Evolutionary conservation across 1,139 yeast genomes (phyloP).

Genomic region (Suhomyces chickasaworum): DNA sequence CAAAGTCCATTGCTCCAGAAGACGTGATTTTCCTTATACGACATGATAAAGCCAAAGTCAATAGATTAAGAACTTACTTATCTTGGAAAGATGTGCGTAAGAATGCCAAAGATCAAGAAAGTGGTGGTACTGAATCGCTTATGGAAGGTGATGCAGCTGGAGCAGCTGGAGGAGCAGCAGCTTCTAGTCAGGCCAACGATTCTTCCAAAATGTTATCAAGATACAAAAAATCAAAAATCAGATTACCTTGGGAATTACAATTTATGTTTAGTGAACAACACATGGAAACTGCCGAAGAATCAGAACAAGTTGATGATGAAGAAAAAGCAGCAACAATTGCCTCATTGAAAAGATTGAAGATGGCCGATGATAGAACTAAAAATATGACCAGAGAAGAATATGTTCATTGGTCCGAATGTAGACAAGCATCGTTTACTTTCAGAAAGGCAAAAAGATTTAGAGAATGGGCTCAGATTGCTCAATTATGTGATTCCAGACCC

Average conservation of each 20-base stretch:
- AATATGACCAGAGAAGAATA: constrained; percentile 96
- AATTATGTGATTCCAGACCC: constrained; percentile 85
- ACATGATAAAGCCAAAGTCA: constrained; percentile 93
- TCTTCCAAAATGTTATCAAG: constrained; percentile 63
- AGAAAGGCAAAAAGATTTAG: constrained; percentile 89
- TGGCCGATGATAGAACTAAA: constrained; percentile 91
- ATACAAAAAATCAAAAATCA: constrained; percentile 74
- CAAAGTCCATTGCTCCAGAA: constrained; percentile 85
- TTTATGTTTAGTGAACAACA: constrained; percentile 94
- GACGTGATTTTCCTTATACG: constrained; percentile 90
- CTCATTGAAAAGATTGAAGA: constrained; percentile 80
- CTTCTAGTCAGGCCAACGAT: constrained; percentile 40
- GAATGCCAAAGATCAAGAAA: constrained; percentile 94
- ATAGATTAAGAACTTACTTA: constrained; percentile 81
- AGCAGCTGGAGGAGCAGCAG: constrained; percentile 34
- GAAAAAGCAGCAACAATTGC: constrained; percentile 89
- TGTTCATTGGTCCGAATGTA: constrained; percentile 98
- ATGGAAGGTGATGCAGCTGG: constrained; percentile 44
- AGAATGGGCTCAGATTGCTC: constrained; percentile 93
- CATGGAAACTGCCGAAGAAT: constrained; percentile 75
- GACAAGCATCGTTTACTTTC: constrained; percentile 96
- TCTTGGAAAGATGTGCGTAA: constrained; percentile 98
- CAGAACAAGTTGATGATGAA: constrained; percentile 81
- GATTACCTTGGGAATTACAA: constrained; percentile 94
- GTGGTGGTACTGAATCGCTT: constrained; percentile 67